Evolutionary conservation across 176 grass and related monocot species (phyloP), one percentile per base, ranked within the genome.

Genomic region (Raddia distichophylla): DNA sequence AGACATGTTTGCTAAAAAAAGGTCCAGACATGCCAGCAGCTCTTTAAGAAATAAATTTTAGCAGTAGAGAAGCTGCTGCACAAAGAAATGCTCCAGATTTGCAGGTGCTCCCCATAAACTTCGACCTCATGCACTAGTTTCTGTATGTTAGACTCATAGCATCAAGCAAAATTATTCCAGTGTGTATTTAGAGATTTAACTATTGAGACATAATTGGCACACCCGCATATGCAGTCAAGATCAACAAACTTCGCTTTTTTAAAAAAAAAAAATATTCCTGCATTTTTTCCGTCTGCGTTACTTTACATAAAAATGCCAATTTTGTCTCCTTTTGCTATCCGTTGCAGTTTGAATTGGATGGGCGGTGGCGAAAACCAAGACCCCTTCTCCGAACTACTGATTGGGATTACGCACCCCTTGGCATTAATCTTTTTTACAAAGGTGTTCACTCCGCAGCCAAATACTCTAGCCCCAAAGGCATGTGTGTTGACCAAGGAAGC

Each of bases 391-490:
- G 64, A 80, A 69, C 7, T 69, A 4, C 35, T 80, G 77, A 35
- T 65, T 46, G 77, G 51, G 51, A 80, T 80, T 42, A 43, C n/a
- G 37, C 55, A n/a, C 77, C 77, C 34, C 11, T 80, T 80, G 64
- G 69, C n/a, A 57, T 52, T 57, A 40, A 43, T 27, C 52, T 69
- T 65, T 52, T 69, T 55, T 68, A 18, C 77, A 80, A 44, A 55
- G 67, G 51, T 58, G 52, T 53, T 17, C 19, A 69, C 67, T 32
- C 50, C 37, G 54, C 35, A 40, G 20, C 64, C 43, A 12, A 58
- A 80, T 80, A 9, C 37, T 80, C 50, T 69, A 34, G 54, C 64
- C 64, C 69, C 78, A 54, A 67, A 58, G 64, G 78, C 69, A 80
- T 2, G 64, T 69, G 7, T 13, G 46, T 51, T n/a, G n/a, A n/a